These are phyloP conservation scores for Maudiozyma pseudohumilis DNA, from an alignment of 805 yeast genomes.

Conservation along the genomic window DNA sequence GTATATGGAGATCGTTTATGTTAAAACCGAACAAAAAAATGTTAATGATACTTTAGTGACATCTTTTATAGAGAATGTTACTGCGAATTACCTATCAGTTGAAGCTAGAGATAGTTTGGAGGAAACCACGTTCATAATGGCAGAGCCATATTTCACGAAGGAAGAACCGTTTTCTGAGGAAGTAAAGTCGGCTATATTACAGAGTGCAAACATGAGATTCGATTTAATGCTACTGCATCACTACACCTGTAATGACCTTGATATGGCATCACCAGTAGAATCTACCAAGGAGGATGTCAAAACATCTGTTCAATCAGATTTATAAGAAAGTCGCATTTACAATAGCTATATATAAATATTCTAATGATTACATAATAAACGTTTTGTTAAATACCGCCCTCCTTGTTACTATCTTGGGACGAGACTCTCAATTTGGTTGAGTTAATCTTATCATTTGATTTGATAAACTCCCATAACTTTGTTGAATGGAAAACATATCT, in stretches of 20 bases:
- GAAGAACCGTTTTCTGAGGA: slow-evolving; percentile 18
- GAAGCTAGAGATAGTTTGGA: slow-evolving; percentile 13
- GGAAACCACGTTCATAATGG: slow-evolving; percentile 21
- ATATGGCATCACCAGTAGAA: not conserved
- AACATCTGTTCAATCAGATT: not conserved
- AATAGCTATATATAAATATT: not conserved
- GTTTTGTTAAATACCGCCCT: not conserved
- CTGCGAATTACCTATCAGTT: slow-evolving; percentile 9
- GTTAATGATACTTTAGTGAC: slow-evolving; percentile 1
- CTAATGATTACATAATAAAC: not conserved
- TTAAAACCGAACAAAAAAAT: slow-evolving; percentile 7
- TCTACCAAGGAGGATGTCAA: not conserved
- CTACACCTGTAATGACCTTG: not conserved
- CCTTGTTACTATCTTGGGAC: slow-evolving; percentile 11
- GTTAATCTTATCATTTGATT: slow-evolving; percentile 31
- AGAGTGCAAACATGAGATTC: slow-evolving; percentile 19
- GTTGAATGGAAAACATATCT: slow-evolving; percentile 45
- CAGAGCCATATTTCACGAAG: slow-evolving; percentile 14
- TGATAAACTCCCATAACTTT: slow-evolving; percentile 45
- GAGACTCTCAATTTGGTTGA: slow-evolving; percentile 22
- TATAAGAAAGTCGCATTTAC: too few species aligned
- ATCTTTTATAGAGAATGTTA: slow-evolving; percentile 16
- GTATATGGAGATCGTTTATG: slow-evolving; percentile 9
- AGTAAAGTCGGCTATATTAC: slow-evolving; percentile 12
- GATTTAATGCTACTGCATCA: slow-evolving; percentile 19